These are phyloP conservation scores for Thozetella sp. DNA, from an alignment of 495 filamentous ascomycete species.

Conservation along the genomic window DNA sequence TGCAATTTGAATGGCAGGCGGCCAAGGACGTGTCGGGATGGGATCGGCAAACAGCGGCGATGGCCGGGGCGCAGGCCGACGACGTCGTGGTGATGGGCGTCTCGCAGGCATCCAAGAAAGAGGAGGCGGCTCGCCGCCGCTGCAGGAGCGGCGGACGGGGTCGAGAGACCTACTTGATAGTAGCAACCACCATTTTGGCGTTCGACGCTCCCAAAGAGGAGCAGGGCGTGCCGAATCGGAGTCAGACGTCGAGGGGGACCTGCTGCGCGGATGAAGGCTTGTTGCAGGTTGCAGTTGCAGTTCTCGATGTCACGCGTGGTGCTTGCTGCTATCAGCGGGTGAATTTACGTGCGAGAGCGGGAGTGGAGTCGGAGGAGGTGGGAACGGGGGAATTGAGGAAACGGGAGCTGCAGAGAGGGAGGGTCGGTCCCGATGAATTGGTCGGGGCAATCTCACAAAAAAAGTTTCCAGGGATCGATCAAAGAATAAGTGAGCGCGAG, in stretches of 20 bases:
- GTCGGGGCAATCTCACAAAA: slow-evolving; percentile 1
- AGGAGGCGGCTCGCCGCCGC: slow-evolving; percentile 5
- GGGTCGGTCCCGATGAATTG: neutral
- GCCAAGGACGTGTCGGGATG: no score
- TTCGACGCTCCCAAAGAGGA: slow-evolving; percentile 26
- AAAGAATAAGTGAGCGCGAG: neutral
- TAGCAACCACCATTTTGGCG: slow-evolving; percentile 76
- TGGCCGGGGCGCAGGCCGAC: no score
- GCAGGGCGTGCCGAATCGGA: slow-evolving; percentile 15
- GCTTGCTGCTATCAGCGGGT: neutral
- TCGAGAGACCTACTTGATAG: slow-evolving; percentile 71
- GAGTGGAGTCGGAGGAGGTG: slow-evolving; percentile 6
- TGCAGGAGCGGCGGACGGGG: slow-evolving; percentile 10
- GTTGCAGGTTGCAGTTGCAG: slow-evolving; percentile 6
- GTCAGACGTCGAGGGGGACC: slow-evolving; percentile 13
- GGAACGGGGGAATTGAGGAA: slow-evolving; percentile 5
- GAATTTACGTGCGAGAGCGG: slow-evolving; percentile 3
- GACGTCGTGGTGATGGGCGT: neutral
- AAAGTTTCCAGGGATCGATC: neutral
- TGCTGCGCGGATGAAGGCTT: slow-evolving; percentile 11
- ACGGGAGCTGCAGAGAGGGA: slow-evolving; percentile 4
- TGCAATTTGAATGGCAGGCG: neutral
- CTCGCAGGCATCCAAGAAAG: neutral
- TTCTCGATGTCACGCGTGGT: neutral
- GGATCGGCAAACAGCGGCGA: no score